Evolutionary conservation across 805 yeast genomes (phyloP), one percentile per base, ranked within the genome.

Genomic region (Candida silvatica): DNA sequence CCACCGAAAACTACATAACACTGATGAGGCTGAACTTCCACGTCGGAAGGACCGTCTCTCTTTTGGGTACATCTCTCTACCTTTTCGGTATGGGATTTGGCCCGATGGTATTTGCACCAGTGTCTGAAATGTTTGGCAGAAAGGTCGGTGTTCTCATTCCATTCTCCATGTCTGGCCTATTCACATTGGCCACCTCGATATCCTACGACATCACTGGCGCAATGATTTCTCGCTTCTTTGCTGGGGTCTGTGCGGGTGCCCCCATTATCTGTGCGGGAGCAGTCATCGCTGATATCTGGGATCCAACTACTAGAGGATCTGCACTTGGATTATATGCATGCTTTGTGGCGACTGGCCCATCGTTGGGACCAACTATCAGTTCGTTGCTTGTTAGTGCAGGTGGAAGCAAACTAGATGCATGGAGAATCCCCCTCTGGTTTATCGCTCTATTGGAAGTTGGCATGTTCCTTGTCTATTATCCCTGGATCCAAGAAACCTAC

Each of bases 41-140:
- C 18, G 58, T 74, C 11, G 64, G 71, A 4, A 34, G 56, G 24
- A 69, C 67, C 15, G 70, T 66, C 1, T 67, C 77, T 3, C 56
- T 71, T 12, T 57, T 80, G 31, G 66, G 72, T 8, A 69, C 79
- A 2, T 64, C 85, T 0, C 54, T 79, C 12, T 80, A 71, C 44
- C 72, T 79, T 9, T 50, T 77, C 32, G 88, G 87, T 0, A 71
- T 77, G 46, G 83, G 82, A 1, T 55, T 74, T 12, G 88, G 87
- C 0, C 83, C 84, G 3, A 58, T 77, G 52, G 42, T 78, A 9
- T 74, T 77, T 69, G 84, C 80, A 1, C 81, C 81, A 2, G 43
- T 72, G 7, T 69, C 76, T 2, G 79, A 74, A 49, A 53, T 60
- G 2, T 58, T 49, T 37, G 66, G 67, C 5, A 54, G 76, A 29